A percentile compares a stretch with the other conserved stretches of the same genome.
Evolutionary conservation across 441 rosid species (phyloP).

Genomic region (Erysimum pusillum): DNA sequence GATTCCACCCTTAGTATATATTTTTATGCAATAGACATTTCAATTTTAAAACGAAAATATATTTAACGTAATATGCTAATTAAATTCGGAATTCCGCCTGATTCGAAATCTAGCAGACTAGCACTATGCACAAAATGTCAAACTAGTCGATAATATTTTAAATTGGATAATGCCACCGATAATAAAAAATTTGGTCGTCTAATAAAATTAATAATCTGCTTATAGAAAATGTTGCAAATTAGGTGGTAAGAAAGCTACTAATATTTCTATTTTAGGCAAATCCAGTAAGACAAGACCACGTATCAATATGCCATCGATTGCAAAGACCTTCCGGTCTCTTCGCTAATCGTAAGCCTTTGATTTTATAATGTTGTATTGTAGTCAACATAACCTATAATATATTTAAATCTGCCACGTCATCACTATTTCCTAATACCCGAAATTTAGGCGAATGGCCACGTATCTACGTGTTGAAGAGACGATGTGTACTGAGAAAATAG

Average conservation of each 20-base stretch:
- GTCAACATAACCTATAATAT: neutral
- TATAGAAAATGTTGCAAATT: constrained; percentile 45
- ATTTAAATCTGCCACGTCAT: constrained; percentile 14
- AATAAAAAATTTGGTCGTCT: constrained; percentile 9
- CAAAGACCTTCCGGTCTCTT: constrained; percentile 27
- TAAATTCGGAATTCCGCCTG: neutral
- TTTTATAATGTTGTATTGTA: constrained; percentile 7
- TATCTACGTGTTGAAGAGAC: constrained; percentile 4
- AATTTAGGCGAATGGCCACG: constrained; percentile 8
- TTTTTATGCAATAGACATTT: neutral
- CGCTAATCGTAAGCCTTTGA: constrained; percentile 19
- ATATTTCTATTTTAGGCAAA: constrained; percentile 42
- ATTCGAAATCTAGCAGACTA: neutral
- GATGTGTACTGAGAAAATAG: neutral
- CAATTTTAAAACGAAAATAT: neutral
- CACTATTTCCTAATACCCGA: neutral
- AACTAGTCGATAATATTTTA: constrained; percentile 26
- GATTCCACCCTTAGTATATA: too few species aligned
- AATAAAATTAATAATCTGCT: constrained; percentile 1
- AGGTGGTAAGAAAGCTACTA: constrained; percentile 48
- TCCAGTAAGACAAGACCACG: constrained; percentile 33
- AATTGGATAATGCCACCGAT: neutral
- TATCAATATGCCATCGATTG: neutral
- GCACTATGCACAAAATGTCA: constrained; percentile 30
- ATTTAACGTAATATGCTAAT: too few species aligned